Evolutionary conservation across 2,329 filamentous ascomycete genomes (phyloP), one percentile per base, ranked within the genome.

Genomic region (Cryoendolithus antarcticus): DNA sequence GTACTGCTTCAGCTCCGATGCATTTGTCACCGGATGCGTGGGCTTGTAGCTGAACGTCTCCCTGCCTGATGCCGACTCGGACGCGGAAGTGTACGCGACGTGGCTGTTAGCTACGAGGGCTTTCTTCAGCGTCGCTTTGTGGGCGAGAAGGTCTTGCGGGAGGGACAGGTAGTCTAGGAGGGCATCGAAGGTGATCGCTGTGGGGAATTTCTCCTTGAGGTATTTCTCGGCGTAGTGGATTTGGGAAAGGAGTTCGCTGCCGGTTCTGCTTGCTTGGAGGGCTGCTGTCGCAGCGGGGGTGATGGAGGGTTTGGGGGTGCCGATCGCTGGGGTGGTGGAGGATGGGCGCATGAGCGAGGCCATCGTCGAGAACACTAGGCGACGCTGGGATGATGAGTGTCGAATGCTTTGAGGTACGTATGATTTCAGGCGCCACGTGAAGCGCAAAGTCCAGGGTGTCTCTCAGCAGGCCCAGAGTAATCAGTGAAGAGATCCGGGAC

Each of bases 161-260:
- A 91, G 71, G 38, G 80, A 85, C 44, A 94, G 70, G 59, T 91
- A 91, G 50, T 79, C 75, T 51, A 91, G 74, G 49, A 95, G 80
- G 47, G 89, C 81, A 35, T 74, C 66, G 43, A 93, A 82, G 29
- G 72, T 74, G 57, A 86, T 75, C 40, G 81, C 65, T 44, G 77
- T 65, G 42, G 75, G 74, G 32, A 44, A 44, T 56, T 80, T 78
- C 57, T 80, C 79, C 47, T 75, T 75, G 63, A 94, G 75, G 58
- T 86, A 84, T 46, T 88, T 77, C 57, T 93, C 79, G 12, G 86
- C 85, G 63, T 86, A 94, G 42, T 82, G 75, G 57, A 95, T 80
- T 60, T 93, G 84, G 9, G 86, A 93, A 67, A 86, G 80, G 59
- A 91, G 77, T 60, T 89, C 81, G 44, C 72, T 72, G 49, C 86